Evolutionary conservation across 495 filamentous ascomycete species (phyloP).

Genomic region (Xylaria flabelliformis): DNA sequence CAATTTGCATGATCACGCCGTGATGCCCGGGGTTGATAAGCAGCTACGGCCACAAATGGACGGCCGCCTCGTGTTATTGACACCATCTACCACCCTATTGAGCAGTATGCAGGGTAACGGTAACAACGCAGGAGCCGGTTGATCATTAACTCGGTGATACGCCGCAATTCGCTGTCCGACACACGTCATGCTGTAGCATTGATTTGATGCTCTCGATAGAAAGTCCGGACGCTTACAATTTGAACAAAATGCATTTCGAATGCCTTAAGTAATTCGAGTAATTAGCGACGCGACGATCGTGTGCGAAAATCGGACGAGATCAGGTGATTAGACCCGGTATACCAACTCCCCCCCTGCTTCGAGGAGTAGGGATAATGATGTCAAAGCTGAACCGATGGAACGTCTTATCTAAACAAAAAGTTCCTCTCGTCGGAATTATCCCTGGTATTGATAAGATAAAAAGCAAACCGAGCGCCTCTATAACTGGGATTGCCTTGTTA

Average conservation of each 20-base stretch:
- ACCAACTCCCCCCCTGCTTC: background rate
- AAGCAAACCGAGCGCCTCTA: background rate
- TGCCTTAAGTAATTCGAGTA: background rate
- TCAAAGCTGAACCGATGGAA: conserved; percentile 7
- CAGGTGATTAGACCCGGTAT: conserved; percentile 3
- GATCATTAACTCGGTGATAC: background rate
- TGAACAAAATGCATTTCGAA: background rate
- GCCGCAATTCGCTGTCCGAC: background rate
- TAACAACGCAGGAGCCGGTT: conserved; percentile 9
- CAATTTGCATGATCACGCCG: background rate
- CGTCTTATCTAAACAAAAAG: conserved; percentile 1
- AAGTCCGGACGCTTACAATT: background rate
- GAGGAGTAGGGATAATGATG: conserved; percentile 13
- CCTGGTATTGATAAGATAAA: conserved; percentile 3
- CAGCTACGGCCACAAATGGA: conserved; percentile 8
- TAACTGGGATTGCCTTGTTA: background rate
- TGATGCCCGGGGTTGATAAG: background rate
- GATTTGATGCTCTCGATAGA: background rate
- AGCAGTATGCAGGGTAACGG: conserved; percentile 4
- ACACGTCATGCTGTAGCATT: conserved; percentile 15
- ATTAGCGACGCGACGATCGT: background rate
- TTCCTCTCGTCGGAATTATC: background rate
- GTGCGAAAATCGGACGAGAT: conserved; percentile 16
- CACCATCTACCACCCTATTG: background rate
- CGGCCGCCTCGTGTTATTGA: conserved; percentile 11